A percentile compares a stretch with the other conserved stretches of the same genome.
Conservation (phyloP, 345 rosid species). For the Populus davidiana region DNA sequence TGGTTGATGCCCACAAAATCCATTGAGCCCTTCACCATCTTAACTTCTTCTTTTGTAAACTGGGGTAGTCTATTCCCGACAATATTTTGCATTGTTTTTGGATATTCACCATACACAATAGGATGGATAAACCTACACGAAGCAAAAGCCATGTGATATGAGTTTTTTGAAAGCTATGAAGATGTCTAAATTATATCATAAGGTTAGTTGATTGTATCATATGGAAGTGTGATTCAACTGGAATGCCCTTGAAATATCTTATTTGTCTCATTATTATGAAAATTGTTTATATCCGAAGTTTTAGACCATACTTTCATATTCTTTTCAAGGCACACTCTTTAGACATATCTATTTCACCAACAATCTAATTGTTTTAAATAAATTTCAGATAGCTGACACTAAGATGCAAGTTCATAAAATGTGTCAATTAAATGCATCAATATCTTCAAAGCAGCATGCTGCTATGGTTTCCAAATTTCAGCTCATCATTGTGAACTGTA, state of each 20-base stretch:
- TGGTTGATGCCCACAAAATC: conserved; percentile 93
- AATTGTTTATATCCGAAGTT: not conserved
- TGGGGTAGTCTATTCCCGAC: conserved; percentile 77
- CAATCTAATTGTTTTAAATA: not conserved
- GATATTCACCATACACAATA: conserved; percentile 84
- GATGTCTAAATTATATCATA: not conserved
- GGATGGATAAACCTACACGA: conserved; percentile 82
- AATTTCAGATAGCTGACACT: not conserved
- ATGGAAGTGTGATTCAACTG: not conserved
- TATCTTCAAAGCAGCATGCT: not conserved
- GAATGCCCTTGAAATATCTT: not conserved
- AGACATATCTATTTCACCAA: not conserved
- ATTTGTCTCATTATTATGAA: not conserved
- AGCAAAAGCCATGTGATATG: conserved; percentile 1
- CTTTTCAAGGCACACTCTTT: not conserved
- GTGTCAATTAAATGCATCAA: not conserved
- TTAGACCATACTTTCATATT: not conserved
- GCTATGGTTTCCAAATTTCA: not conserved
- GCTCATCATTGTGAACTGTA: not conserved
- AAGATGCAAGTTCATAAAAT: not conserved
- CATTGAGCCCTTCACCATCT: conserved; percentile 86
- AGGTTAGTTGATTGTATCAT: not conserved
- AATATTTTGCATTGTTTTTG: conserved; percentile 75
- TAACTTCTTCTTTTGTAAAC: conserved; percentile 66
- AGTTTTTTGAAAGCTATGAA: not conserved